Conservation (phyloP, 345 rosid genomes). For the Noccaea caerulescens region DNA sequence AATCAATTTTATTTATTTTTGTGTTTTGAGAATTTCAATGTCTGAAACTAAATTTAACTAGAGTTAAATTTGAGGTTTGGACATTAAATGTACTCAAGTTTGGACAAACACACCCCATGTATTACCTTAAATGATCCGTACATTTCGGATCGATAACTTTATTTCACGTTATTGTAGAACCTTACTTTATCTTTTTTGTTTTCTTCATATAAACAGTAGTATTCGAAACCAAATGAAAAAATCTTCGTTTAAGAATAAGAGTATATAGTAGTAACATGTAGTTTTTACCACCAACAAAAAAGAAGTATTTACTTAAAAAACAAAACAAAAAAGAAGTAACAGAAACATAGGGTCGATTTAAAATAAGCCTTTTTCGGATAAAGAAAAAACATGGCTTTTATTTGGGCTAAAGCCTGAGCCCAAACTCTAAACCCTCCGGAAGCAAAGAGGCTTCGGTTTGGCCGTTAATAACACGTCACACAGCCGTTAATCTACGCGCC, state of each 20-base stretch:
- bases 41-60: constrained; percentile 25
- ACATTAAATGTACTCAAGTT: constrained; percentile 31
- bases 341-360: background rate
- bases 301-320: no score
- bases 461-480: constrained; percentile 6
- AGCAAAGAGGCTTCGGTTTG: background rate
- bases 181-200: background rate
- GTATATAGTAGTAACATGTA: no score
- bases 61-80: constrained; percentile 13
- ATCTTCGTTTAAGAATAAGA: no score
- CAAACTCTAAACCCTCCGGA: background rate
- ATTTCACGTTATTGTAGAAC: background rate
- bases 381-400: background rate
- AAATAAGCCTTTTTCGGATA: no score
- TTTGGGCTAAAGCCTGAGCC: constrained; percentile 15
- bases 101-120: constrained; percentile 37
- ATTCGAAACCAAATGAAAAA: background rate
- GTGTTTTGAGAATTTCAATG: constrained; percentile 17
- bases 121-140: constrained; percentile 36
- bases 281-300: no score
- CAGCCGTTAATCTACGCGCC: constrained; percentile 23
- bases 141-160: constrained; percentile 40
- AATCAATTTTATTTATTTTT: background rate
- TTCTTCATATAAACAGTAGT: background rate
- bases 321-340: background rate